These are phyloP conservation scores for Phytopythium oedochilum DNA, from an alignment of 352 stramenopile species.

Conservation along the genomic window DNA sequence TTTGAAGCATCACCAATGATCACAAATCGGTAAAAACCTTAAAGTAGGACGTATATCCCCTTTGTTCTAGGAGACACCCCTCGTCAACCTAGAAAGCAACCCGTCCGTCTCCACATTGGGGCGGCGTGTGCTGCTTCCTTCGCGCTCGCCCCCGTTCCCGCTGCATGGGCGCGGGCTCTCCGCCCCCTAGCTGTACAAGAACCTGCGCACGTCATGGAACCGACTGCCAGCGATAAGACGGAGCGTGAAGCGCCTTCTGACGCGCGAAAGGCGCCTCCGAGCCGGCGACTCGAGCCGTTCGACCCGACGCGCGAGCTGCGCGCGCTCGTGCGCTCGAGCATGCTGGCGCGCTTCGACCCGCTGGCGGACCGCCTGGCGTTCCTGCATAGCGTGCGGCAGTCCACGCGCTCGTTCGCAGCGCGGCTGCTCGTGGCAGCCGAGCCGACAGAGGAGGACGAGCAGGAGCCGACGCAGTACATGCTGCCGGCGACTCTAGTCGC, in stretches of 20 bases:
- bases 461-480: slow-evolving; percentile 25
- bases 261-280: neutral
- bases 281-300: neutral
- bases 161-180: neutral
- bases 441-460: slow-evolving; percentile 9
- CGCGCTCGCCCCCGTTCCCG: neutral
- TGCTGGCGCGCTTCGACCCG: slow-evolving; percentile 7
- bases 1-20: too few species aligned
- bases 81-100: neutral
- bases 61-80: neutral
- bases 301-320: slow-evolving; percentile 1
- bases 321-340: neutral
- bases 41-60: neutral
- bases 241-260: neutral
- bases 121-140: neutral
- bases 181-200: neutral
- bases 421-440: slow-evolving; percentile 21
- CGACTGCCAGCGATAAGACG: neutral
- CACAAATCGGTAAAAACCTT: neutral
- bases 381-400: slow-evolving; percentile 21
- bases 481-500: slow-evolving; percentile 23
- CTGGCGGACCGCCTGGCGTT: slow-evolving; percentile 7
- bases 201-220: neutral
- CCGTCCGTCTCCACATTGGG: neutral
- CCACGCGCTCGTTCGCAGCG: slow-evolving; percentile 34